Conservation (phyloP, 768 basidiomycete genomes). For the Solioccasus polychromus region DNA sequence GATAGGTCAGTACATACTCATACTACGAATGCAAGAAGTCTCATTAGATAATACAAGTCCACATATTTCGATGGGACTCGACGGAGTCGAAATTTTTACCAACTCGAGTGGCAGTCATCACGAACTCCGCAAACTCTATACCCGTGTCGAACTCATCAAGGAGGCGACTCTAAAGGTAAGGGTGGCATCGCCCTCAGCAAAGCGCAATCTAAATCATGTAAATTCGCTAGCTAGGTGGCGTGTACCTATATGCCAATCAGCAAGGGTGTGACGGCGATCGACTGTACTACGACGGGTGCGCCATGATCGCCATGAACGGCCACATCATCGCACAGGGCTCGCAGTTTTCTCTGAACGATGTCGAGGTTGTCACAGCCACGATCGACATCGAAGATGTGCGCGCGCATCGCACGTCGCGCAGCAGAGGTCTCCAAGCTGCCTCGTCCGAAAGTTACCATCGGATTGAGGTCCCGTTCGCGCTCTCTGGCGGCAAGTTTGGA, state of each 20-base stretch:
- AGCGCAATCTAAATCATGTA: not conserved
- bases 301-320: conserved; percentile 95
- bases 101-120: conserved; percentile 99
- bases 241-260: conserved; percentile 98
- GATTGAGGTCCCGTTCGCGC: conserved; percentile 75
- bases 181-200: not conserved
- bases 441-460: conserved; percentile 71
- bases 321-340: conserved; percentile 90
- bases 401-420: conserved; percentile 79
- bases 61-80: conserved; percentile 96
- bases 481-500: conserved; percentile 74
- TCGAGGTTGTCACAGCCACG: conserved; percentile 94
- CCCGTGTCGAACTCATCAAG: conserved; percentile 90
- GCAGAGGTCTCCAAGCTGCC: conserved; percentile 89
- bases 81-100: conserved; percentile 98
- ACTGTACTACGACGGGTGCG: conserved; percentile 96
- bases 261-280: conserved; percentile 99
- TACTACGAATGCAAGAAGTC: not conserved
- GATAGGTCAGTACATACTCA: conserved; percentile 56
- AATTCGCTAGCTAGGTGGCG: conserved; percentile 77
- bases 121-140: conserved; percentile 93
- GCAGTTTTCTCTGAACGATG: conserved; percentile 93
- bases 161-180: conserved; percentile 92
- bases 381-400: conserved; percentile 97
- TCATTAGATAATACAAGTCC: conserved; percentile 52